Percentiles rank a stretch among this genome's conserved stretches.
Conservation (phyloP, 129 eudicot species). For the Centrapalus pauciflorus region DNA sequence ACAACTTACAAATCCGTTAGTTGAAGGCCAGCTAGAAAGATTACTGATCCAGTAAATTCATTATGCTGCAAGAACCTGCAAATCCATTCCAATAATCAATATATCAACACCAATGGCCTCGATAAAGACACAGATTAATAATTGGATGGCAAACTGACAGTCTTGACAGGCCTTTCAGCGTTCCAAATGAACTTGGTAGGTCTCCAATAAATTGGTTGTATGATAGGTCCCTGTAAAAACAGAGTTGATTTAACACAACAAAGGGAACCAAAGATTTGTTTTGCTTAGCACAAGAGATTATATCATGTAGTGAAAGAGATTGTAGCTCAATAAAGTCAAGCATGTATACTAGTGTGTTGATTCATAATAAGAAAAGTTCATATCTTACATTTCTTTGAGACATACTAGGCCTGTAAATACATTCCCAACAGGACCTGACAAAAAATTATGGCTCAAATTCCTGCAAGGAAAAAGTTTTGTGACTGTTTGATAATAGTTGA, state of each 20-base stretch:
- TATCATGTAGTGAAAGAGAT: constrained; percentile 1
- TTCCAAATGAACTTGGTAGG: constrained; percentile 70
- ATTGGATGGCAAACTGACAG: constrained; percentile 49
- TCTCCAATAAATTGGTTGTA: constrained; percentile 75
- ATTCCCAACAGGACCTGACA: constrained; percentile 73
- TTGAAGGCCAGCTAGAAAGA: constrained; percentile 60
- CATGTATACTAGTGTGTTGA: not conserved
- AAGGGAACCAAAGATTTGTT: not conserved
- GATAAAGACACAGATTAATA: not conserved
- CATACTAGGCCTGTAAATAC: constrained; percentile 58
- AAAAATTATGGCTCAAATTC: constrained; percentile 79
- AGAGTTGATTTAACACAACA: not conserved
- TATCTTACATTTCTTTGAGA: constrained; percentile 66
- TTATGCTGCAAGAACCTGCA: constrained; percentile 82
- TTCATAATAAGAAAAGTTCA: constrained; percentile 14
- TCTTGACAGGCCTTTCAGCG: constrained; percentile 53
- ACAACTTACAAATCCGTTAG: constrained; percentile 70
- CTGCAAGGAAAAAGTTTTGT: constrained; percentile 40
- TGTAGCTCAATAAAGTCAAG: not conserved
- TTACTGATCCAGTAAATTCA: constrained; percentile 81
- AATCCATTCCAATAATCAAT: not conserved
- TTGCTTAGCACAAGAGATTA: not conserved
- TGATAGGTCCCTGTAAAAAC: constrained; percentile 73
- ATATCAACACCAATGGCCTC: not conserved
- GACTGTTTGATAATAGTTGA: constrained; percentile 14